Evolutionary conservation across 2,329 filamentous ascomycete genomes (phyloP), one percentile per base, ranked within the genome.

Genomic region (Microcyclospora tardicrescens): DNA sequence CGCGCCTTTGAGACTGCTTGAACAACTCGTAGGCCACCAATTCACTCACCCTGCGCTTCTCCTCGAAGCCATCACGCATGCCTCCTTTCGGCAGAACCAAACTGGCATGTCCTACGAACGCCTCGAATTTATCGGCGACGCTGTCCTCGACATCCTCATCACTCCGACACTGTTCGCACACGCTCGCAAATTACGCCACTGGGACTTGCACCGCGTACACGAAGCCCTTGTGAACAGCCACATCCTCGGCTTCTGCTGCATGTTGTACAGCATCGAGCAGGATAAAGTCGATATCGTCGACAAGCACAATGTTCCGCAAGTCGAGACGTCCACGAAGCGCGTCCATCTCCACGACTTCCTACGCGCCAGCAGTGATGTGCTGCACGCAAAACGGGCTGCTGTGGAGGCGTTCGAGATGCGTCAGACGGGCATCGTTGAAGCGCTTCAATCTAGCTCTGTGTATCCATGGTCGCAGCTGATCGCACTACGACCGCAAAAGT

Each of bases 121-220:
- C 0, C 71, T 95, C 1, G 89, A 95, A 54, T 94, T 91, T 51
- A 64, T 95, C 0, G 89, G 89, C 1, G 89, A 96, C 50, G 75
- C 85, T 0, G 67, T 95, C 2, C 73, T 96, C 0, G 89, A 96
- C 59, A 72, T 77, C 49, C 65, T 94, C 39, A 65, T 95, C 35
- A 76, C 84, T 6, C 65, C 63, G 0, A 67, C 62, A n/a, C 61
- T 89, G 5, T 81, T 74, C 56, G 52, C 63, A 0, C 61, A 68
- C 2, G 53, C 75, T 0, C 55, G 58, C 2, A 54, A 67, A 2
- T 59, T 74, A 10, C 57, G 65, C 2, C 72, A 74, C 36, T 61
- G 66, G 35, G 62, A 72, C n/a, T 84, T 96, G 75, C 85, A 93
- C 49, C 63, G 77, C 2, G 64, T 89, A 40, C 79, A 83, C 41